A percentile compares a stretch with the other conserved stretches of the same genome.
phyloP scores from a whole-genome alignment of 148 eudicot genomes.

The Fallopia convolvulus region DNA sequence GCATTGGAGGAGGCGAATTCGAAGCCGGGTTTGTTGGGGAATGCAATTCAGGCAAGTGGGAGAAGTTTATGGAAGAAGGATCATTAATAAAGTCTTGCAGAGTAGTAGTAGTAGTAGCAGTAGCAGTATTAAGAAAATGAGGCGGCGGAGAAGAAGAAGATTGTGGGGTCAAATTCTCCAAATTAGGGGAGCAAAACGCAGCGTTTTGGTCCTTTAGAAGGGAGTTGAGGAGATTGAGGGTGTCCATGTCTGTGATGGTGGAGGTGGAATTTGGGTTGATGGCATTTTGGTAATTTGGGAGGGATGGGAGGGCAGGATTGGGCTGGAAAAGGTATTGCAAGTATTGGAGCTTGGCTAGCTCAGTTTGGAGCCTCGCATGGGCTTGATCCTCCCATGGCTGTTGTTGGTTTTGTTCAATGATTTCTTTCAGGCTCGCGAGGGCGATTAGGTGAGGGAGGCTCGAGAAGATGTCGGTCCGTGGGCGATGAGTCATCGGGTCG shows the following conservation, averaged over 20 bases:
- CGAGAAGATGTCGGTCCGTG: constrained; percentile 82
- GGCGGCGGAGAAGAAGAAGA: background rate
- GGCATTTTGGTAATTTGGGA: constrained; percentile 19
- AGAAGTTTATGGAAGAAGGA: constrained; percentile 5
- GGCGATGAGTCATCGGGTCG: constrained; percentile 94
- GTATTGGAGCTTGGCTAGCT: constrained; percentile 68
- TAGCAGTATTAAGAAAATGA: background rate
- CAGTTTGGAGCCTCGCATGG: constrained; percentile 60
- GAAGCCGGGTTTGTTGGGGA: constrained; percentile 25
- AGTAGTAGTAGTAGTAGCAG: background rate
- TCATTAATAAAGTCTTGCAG: constrained; percentile 9
- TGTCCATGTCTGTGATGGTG: constrained; percentile 33
- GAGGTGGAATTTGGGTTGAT: constrained; percentile 16
- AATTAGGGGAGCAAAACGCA: constrained; percentile 6
- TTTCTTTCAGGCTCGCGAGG: constrained; percentile 74
- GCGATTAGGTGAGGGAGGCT: constrained; percentile 93
- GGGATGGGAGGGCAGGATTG: constrained; percentile 17
- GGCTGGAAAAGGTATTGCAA: constrained; percentile 65
- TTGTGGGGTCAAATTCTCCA: constrained; percentile 13
- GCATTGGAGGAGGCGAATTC: constrained; percentile 19
- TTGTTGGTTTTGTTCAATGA: constrained; percentile 37
- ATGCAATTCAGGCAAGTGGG: constrained; percentile 56
- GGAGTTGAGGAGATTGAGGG: constrained; percentile 45
- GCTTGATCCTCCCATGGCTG: constrained; percentile 78
- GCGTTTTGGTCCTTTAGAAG: constrained; percentile 31